Percentiles rank a stretch among this genome's conserved stretches.
phyloP scores from a whole-genome alignment of 192 early-diverging fungal genomes.

The Backusella australiensis region DNA sequence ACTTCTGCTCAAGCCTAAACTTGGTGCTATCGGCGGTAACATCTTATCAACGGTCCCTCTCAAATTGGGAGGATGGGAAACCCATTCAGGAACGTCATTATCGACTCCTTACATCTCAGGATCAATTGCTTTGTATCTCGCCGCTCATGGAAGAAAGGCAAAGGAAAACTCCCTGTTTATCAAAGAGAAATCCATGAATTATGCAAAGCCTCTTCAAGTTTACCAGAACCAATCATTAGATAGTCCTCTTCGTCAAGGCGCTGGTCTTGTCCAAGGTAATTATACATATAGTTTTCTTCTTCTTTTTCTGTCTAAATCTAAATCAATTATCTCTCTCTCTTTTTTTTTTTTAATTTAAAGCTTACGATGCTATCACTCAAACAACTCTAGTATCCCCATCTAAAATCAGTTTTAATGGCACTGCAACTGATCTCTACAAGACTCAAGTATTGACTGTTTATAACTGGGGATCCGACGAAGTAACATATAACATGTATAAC shows the following conservation, averaged over 20 bases:
- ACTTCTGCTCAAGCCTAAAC: constrained; percentile 53
- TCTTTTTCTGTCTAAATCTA: neutral
- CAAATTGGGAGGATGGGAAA: neutral
- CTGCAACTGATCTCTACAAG: constrained; percentile 29
- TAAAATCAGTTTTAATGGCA: constrained; percentile 52
- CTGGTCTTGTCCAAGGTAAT: constrained; percentile 49
- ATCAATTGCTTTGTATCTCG: constrained; percentile 43
- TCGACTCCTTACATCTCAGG: constrained; percentile 57
- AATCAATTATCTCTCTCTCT: neutral
- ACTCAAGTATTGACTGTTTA: constrained; percentile 35
- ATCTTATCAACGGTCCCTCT: constrained; percentile 42
- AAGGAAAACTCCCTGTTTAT: constrained; percentile 22
- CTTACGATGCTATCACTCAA: constrained; percentile 39
- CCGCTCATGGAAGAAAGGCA: constrained; percentile 20
- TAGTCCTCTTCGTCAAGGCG: constrained; percentile 44
- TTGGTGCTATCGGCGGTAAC: constrained; percentile 45
- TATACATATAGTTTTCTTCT: neutral
- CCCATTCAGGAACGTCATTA: constrained; percentile 49
- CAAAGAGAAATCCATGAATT: constrained; percentile 34
- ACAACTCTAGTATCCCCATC: constrained; percentile 38
- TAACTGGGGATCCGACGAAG: constrained; percentile 36
- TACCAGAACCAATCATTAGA: constrained; percentile 2
- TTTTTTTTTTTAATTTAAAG: too few species aligned
- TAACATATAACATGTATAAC: constrained; percentile 37
- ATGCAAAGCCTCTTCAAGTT: constrained; percentile 1